phyloP scores from a whole-genome alignment of 1,139 yeast genomes.

The Debaryomyces psychrophilus region DNA sequence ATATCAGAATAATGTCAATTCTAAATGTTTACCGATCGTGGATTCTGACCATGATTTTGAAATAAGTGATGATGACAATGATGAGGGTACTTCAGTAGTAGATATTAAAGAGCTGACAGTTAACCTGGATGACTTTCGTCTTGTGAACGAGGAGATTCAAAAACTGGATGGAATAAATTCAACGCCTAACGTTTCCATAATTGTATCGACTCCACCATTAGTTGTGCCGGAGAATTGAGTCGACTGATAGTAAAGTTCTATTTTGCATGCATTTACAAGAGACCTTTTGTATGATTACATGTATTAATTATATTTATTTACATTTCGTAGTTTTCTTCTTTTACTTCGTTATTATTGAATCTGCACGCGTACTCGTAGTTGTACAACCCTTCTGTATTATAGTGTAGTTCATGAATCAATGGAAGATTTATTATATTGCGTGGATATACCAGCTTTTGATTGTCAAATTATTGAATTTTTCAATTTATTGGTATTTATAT shows the following conservation, averaged over 20 bases:
- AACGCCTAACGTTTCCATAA: slow-evolving; percentile 23
- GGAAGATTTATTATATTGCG: not conserved
- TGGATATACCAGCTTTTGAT: not conserved
- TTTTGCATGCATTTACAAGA: not conserved
- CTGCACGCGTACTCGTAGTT: not conserved
- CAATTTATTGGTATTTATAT: not conserved
- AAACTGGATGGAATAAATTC: not conserved
- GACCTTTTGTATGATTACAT: slow-evolving; percentile 1
- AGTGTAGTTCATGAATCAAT: not conserved
- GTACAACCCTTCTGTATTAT: not conserved
- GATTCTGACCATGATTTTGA: slow-evolving; percentile 38
- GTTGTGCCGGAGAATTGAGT: slow-evolving; percentile 11
- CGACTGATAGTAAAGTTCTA: not conserved
- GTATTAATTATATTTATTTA: slow-evolving; percentile 1
- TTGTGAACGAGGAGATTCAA: not conserved
- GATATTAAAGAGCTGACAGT: not conserved
- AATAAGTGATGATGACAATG: slow-evolving; percentile 31
- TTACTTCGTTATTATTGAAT: not conserved
- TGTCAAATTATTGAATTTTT: not conserved
- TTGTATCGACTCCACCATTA: slow-evolving; percentile 30
- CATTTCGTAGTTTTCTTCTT: not conserved
- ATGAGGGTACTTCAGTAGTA: slow-evolving; percentile 6
- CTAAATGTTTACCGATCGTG: slow-evolving; percentile 25
- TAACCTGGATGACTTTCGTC: not conserved
- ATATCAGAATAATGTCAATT: slow-evolving; percentile 25